phyloP scores from a whole-genome alignment of 2,329 filamentous ascomycete genomes.

The Truncatella angustata region DNA sequence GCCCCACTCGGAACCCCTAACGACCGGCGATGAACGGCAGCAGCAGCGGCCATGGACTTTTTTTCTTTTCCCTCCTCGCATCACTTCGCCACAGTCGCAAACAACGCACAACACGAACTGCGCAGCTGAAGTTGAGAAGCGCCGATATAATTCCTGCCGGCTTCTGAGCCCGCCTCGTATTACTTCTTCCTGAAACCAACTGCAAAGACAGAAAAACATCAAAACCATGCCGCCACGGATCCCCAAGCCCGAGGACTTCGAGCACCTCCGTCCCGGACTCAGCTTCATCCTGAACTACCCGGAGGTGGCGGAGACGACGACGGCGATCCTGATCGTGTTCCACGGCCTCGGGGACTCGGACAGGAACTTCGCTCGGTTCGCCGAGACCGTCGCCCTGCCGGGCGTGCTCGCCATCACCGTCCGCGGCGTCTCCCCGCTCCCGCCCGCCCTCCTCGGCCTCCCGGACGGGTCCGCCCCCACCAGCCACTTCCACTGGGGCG shows the following conservation, averaged over 20 bases:
- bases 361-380: slow-evolving; percentile 66
- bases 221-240: slow-evolving; percentile 40
- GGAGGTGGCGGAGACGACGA: slow-evolving; percentile 58
- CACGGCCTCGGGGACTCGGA: slow-evolving; percentile 82
- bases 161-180: too few relatives aligned
- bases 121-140: background rate
- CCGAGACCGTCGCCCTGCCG: slow-evolving; percentile 66
- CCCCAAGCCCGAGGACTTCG: slow-evolving; percentile 50
- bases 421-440: slow-evolving; percentile 67
- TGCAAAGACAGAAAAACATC: background rate
- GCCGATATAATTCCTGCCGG: too few relatives aligned
- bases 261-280: slow-evolving; percentile 38
- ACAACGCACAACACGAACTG: background rate
- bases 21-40: too few relatives aligned
- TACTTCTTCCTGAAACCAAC: too few relatives aligned
- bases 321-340: slow-evolving; percentile 75
- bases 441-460: slow-evolving; percentile 61
- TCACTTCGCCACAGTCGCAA: too few relatives aligned
- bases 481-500: slow-evolving; percentile 62
- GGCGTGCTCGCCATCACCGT: slow-evolving; percentile 75
- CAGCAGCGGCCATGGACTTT: background rate
- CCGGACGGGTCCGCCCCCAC: slow-evolving; percentile 19
- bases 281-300: slow-evolving; percentile 48
- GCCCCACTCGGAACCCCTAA: too few relatives aligned
- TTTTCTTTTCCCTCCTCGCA: too few relatives aligned